Percentiles rank a stretch among this genome's conserved stretches.
Conservation (phyloP, 2,329 filamentous ascomycete genomes). For the Penicillium sp. region DNA sequence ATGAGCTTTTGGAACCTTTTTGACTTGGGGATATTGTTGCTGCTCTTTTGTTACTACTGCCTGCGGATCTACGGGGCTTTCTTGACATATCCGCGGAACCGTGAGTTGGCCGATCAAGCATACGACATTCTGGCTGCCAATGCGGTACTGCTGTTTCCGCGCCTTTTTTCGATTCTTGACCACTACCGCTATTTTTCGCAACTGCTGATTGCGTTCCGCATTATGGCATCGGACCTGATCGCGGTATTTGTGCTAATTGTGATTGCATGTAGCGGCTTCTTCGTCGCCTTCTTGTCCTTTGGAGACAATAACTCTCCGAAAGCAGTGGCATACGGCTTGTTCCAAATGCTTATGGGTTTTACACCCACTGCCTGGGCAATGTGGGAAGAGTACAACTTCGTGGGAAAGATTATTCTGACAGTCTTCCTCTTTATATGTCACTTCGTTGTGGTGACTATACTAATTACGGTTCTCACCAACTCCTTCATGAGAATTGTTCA, state of each 20-base stretch:
- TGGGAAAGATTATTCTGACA: slow-evolving; percentile 71
- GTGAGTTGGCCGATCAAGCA: slow-evolving; percentile 73
- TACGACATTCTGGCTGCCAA: slow-evolving; percentile 93
- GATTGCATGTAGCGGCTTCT: slow-evolving; percentile 89
- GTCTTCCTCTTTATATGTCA: slow-evolving; percentile 91
- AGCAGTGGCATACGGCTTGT: slow-evolving; percentile 81
- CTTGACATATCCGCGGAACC: slow-evolving; percentile 64
- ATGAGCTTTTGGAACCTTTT: slow-evolving; percentile 98
- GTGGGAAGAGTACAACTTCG: slow-evolving; percentile 73
- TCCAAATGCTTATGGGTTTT: slow-evolving; percentile 93
- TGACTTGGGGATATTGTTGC: slow-evolving; percentile 79
- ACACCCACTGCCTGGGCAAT: slow-evolving; percentile 90
- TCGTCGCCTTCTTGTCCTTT: slow-evolving; percentile 85
- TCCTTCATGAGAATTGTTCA: slow-evolving; percentile 93
- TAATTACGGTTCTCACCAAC: slow-evolving; percentile 93
- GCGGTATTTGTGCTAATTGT: slow-evolving; percentile 80
- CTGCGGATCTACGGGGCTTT: slow-evolving; percentile 85
- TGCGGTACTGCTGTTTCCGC: slow-evolving; percentile 81
- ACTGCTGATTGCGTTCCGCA: slow-evolving; percentile 83
- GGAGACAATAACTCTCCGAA: slow-evolving; percentile 64
- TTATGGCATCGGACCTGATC: slow-evolving; percentile 86
- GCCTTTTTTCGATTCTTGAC: slow-evolving; percentile 87
- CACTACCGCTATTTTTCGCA: slow-evolving; percentile 97
- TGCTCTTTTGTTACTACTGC: slow-evolving; percentile 85
- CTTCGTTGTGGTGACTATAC: slow-evolving; percentile 87